A percentile compares a stretch with the other conserved stretches of the same genome.
These are phyloP conservation scores for Eucalyptus polybractea DNA, from an alignment of 345 rosid genomes.

Conservation along the genomic window DNA sequence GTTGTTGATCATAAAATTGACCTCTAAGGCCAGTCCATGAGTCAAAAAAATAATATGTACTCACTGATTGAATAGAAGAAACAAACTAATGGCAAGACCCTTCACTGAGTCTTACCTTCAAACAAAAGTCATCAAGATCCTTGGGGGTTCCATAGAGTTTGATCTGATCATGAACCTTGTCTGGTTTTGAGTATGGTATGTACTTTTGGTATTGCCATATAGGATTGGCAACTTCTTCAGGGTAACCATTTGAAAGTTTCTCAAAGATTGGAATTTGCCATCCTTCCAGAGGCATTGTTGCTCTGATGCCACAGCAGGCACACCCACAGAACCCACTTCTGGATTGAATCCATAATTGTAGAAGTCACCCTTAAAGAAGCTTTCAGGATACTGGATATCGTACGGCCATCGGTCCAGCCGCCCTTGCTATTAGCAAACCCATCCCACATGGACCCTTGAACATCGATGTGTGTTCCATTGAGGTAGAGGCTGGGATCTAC, in stretches of 20 bases:
- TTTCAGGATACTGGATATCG: slow-evolving; percentile 80
- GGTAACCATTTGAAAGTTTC: slow-evolving; percentile 46
- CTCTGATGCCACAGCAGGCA: slow-evolving; percentile 95
- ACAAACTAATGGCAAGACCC: neutral
- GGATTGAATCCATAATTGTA: slow-evolving; percentile 91
- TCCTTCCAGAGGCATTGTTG: slow-evolving; percentile 88
- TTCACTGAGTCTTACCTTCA: slow-evolving; percentile 42
- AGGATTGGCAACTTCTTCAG: slow-evolving; percentile 77
- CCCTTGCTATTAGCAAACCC: slow-evolving; percentile 93
- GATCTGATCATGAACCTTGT: slow-evolving; percentile 79
- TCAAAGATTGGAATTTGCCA: slow-evolving; percentile 73
- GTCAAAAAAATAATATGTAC: neutral
- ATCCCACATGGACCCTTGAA: slow-evolving; percentile 94
- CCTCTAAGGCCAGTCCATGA: slow-evolving; percentile 97
- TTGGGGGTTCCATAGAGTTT: slow-evolving; percentile 44
- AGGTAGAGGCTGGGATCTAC: slow-evolving; percentile 76
- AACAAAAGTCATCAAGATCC: slow-evolving; percentile 89
- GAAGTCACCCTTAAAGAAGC: slow-evolving; percentile 66
- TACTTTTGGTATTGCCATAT: slow-evolving; percentile 91
- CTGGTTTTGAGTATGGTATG: slow-evolving; percentile 83
- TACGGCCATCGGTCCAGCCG: slow-evolving; percentile 79
- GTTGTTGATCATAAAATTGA: slow-evolving; percentile 86
- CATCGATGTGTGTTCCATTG: slow-evolving; percentile 70
- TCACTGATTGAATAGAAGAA: neutral
- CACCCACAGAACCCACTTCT: slow-evolving; percentile 92